Evolutionary conservation across 2,329 filamentous ascomycete genomes (phyloP).

Genomic region (Xylaria polymorpha): DNA sequence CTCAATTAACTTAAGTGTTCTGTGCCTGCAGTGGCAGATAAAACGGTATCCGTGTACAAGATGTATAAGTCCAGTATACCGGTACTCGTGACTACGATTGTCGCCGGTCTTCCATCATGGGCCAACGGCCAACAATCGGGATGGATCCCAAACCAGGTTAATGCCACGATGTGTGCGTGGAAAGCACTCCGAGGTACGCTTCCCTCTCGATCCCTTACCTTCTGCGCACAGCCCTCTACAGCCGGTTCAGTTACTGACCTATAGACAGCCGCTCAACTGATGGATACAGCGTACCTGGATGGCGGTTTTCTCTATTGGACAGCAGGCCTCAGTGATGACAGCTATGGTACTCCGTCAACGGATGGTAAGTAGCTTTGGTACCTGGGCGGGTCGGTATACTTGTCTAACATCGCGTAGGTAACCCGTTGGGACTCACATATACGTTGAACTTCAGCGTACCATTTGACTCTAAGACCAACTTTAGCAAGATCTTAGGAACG

Average conservation of each 20-base stretch:
- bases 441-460: conserved; percentile 68
- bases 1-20: conserved; percentile 28
- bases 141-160: conserved; percentile 66
- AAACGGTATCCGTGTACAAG: conserved; percentile 35
- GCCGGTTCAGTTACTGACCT: conserved; percentile 44
- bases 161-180: conserved; percentile 71
- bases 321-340: conserved; percentile 61
- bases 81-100: conserved; percentile 43
- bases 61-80: conserved; percentile 48
- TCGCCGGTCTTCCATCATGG: conserved; percentile 47
- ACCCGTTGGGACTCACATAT: conserved; percentile 64
- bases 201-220: neutral
- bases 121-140: conserved; percentile 57
- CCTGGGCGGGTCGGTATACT: neutral
- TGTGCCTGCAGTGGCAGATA: conserved; percentile 31
- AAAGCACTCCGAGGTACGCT: conserved; percentile 51
- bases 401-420: conserved; percentile 55
- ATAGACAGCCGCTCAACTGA: conserved; percentile 52
- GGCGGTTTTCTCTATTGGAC: conserved; percentile 69
- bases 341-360: conserved; percentile 41
- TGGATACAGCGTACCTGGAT: conserved; percentile 73
- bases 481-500: conserved; percentile 62
- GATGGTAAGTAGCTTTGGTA: conserved; percentile 57
- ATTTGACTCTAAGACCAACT: conserved; percentile 65
- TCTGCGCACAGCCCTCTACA: neutral